Percentiles rank a stretch among this genome's conserved stretches.
phyloP scores from a whole-genome alignment of 495 filamentous ascomycete genomes.

The Penicillium robsamsonii region DNA sequence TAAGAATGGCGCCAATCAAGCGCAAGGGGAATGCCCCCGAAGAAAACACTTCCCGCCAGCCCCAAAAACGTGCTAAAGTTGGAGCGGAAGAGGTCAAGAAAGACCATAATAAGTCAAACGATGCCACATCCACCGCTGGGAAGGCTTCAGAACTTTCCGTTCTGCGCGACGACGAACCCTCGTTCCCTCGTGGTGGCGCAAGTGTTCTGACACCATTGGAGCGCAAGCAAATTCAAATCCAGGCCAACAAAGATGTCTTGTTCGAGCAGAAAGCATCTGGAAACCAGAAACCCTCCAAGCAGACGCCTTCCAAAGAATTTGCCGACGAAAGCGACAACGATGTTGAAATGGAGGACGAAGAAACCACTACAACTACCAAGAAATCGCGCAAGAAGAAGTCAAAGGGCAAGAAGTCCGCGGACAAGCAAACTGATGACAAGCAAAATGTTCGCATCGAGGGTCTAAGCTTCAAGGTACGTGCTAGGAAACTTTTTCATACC shows the following conservation, averaged over 20 bases:
- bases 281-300: slow-evolving; percentile 45
- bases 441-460: slow-evolving; percentile 73
- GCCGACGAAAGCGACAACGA: slow-evolving; percentile 42
- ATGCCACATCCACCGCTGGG: slow-evolving; percentile 29
- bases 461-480: slow-evolving; percentile 79
- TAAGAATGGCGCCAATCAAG: slow-evolving; percentile 52
- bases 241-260: slow-evolving; percentile 87
- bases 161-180: slow-evolving; percentile 72
- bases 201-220: slow-evolving; percentile 90
- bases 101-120: slow-evolving; percentile 32
- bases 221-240: slow-evolving; percentile 91
- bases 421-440: slow-evolving; percentile 47
- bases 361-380: slow-evolving; percentile 41
- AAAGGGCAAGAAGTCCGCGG: slow-evolving; percentile 49
- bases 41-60: slow-evolving; percentile 38
- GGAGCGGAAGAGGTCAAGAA: slow-evolving; percentile 41
- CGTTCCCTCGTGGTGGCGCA: slow-evolving; percentile 91
- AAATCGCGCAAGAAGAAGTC: slow-evolving; percentile 51
- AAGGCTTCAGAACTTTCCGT: slow-evolving; percentile 48
- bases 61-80: slow-evolving; percentile 48
- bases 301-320: slow-evolving; percentile 41
- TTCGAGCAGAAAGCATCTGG: slow-evolving; percentile 71
- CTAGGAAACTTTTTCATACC: neutral
- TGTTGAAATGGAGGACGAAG: slow-evolving; percentile 49
- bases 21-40: slow-evolving; percentile 48